These are phyloP conservation scores for Tylopilus sp. DNA, from an alignment of 768 basidiomycete species.

Conservation along the genomic window DNA sequence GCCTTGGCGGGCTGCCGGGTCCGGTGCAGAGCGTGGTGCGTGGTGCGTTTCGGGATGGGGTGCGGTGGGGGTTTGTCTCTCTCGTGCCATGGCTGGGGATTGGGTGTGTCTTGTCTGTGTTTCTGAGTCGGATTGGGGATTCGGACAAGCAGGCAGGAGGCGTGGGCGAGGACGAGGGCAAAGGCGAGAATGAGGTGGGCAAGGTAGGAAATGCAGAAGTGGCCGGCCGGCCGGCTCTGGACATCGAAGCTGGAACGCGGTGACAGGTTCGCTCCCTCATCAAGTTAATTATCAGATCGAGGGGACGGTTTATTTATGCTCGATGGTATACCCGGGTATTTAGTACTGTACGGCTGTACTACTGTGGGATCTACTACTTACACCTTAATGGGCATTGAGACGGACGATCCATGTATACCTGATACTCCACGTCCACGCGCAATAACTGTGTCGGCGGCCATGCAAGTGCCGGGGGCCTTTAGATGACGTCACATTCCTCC, in stretches of 20 bases:
- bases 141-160: constrained; percentile 8
- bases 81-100: constrained; percentile 47
- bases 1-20: constrained; percentile 36
- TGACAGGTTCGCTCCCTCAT: background rate
- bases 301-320: background rate
- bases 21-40: constrained; percentile 34
- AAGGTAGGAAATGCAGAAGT: background rate
- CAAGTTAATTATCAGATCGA: background rate
- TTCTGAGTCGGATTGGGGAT: constrained; percentile 39
- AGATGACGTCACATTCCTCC: too few species aligned
- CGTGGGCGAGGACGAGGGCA: too few species aligned
- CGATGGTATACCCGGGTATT: background rate
- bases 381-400: too few species aligned
- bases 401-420: too few species aligned
- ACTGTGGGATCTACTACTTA: too few species aligned
- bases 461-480: too few species aligned
- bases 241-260: background rate
- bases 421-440: too few species aligned
- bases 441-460: too few species aligned
- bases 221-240: background rate
- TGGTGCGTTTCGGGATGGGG: constrained; percentile 40
- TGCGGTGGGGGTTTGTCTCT: constrained; percentile 44
- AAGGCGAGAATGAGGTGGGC: too few species aligned
- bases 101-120: constrained; percentile 33
- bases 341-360: background rate